A percentile compares a stretch with the other conserved stretches of the same genome.
phyloP scores from a whole-genome alignment of 2,329 filamentous ascomycete genomes.

The Clonostachys chloroleuca region DNA sequence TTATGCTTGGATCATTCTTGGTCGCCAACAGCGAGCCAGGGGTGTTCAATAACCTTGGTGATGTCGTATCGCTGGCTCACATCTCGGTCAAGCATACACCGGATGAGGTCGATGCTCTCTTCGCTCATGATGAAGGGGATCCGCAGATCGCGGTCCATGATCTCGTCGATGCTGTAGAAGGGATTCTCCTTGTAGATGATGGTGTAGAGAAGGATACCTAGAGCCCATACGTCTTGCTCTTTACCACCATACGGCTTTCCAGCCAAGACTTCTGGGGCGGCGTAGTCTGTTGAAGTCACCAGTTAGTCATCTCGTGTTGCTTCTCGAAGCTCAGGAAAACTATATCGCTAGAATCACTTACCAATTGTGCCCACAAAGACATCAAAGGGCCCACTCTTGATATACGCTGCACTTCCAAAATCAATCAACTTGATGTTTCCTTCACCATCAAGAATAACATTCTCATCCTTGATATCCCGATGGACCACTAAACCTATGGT shows the following conservation, averaged over 20 bases:
- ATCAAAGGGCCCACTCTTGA: conserved; percentile 97
- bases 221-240: conserved; percentile 97
- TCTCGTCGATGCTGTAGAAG: conserved; percentile 98
- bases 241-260: conserved; percentile 90
- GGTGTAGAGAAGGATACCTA: conserved; percentile 95
- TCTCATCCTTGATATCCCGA: conserved; percentile 98
- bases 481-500: conserved; percentile 89
- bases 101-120: conserved; percentile 86
- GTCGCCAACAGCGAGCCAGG: conserved; percentile 57
- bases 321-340: not conserved
- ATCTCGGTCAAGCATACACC: conserved; percentile 88
- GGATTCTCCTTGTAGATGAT: conserved; percentile 99
- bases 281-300: conserved; percentile 66
- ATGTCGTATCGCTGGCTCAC: conserved; percentile 82
- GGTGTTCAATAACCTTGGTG: conserved; percentile 79
- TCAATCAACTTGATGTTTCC: conserved; percentile 96
- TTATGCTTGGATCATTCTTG: conserved; percentile 8
- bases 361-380: conserved; percentile 98
- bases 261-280: conserved; percentile 93
- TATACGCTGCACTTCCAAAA: conserved; percentile 96
- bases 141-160: conserved; percentile 92
- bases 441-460: conserved; percentile 92
- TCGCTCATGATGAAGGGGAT: conserved; percentile 88
- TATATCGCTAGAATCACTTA: conserved; percentile 36
- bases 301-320: not conserved